Percentiles rank a stretch among this genome's conserved stretches.
phyloP scores from a whole-genome alignment of 2,329 filamentous ascomycete species.

The Calonectria fujianensis region DNA sequence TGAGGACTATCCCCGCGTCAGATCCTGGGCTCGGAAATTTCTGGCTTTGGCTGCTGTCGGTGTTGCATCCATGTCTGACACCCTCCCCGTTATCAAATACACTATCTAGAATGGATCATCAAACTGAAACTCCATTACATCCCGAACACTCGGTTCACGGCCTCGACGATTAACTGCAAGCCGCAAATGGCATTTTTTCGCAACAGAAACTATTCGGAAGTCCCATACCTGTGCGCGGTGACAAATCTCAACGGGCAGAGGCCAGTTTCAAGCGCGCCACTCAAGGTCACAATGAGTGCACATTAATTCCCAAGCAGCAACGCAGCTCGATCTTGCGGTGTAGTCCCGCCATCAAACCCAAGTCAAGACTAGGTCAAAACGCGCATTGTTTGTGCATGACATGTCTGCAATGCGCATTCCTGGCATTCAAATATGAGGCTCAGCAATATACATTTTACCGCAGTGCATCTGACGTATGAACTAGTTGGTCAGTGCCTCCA shows the following conservation, averaged over 20 bases:
- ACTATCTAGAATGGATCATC: constrained; percentile 4
- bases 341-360: constrained; percentile 1
- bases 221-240: background rate
- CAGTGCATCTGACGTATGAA: too few relatives aligned
- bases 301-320: background rate
- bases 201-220: background rate
- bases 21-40: background rate
- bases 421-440: background rate
- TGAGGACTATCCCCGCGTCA: background rate
- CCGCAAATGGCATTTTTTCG: background rate
- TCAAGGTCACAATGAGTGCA: background rate
- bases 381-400: constrained; percentile 11
- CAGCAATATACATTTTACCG: background rate
- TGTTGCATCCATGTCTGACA: constrained; percentile 31
- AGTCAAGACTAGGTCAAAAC: constrained; percentile 13
- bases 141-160: constrained; percentile 16
- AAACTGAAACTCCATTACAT: constrained; percentile 32
- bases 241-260: background rate
- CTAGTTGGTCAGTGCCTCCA: background rate
- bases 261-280: background rate
- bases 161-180: background rate
- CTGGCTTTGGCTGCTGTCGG: background rate
- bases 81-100: constrained; percentile 11
- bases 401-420: constrained; percentile 12
- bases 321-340: background rate